phyloP scores from a whole-genome alignment of 257 asterid genomes.

The Rehmannia glutinosa region DNA sequence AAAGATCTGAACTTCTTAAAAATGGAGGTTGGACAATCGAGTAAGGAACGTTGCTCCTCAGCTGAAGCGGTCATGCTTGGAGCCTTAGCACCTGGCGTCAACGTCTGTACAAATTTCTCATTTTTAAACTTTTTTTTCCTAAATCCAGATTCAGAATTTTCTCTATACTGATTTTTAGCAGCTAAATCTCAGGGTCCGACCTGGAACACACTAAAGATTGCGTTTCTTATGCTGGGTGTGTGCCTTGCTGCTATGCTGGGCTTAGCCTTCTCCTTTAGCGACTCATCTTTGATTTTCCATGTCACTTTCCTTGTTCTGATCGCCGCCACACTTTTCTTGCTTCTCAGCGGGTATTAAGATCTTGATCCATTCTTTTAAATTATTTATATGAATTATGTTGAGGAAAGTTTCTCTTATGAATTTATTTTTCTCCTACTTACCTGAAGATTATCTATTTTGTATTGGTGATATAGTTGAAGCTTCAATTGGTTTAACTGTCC shows the following conservation, averaged over 20 bases:
- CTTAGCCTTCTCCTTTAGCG: conserved; percentile 78
- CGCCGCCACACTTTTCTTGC: conserved; percentile 71
- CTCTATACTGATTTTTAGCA: conserved; percentile 18
- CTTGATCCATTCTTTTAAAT: background rate
- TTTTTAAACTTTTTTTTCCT: background rate
- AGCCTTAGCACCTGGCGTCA: conserved; percentile 91
- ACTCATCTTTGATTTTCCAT: conserved; percentile 61
- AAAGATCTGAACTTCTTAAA: conserved; percentile 6
- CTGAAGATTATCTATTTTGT: no score
- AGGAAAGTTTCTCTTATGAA: no score
- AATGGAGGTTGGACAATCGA: conserved; percentile 45
- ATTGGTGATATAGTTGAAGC: background rate
- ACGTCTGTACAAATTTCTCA: conserved; percentile 36
- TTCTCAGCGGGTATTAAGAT: conserved; percentile 55
- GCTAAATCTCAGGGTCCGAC: conserved; percentile 58
- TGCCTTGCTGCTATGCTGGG: conserved; percentile 81
- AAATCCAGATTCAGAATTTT: conserved; percentile 1
- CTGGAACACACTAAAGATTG: conserved; percentile 76
- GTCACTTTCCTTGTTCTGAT: conserved; percentile 70
- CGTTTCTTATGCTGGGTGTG: conserved; percentile 73
- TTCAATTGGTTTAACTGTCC: background rate
- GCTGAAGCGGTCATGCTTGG: conserved; percentile 72
- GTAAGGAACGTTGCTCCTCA: conserved; percentile 37
- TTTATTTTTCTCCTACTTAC: no score
- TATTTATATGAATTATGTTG: background rate